Evolutionary conservation across 768 basidiomycete genomes (phyloP), one percentile per base, ranked within the genome.

Genomic region (Serendipita sp.): DNA sequence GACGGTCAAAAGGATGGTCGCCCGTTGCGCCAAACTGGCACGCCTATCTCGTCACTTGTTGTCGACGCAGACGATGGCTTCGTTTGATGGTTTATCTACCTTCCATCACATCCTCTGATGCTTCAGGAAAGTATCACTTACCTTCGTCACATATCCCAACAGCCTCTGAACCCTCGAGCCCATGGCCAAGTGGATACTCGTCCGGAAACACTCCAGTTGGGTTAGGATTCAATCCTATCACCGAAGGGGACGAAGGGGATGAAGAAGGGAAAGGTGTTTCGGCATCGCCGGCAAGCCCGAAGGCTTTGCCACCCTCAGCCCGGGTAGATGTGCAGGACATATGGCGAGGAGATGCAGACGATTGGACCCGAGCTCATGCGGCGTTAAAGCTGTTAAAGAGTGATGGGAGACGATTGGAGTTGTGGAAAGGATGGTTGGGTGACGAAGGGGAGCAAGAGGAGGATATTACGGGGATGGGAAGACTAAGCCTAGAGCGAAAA

Each of bases 71-170:
- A 3, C 53, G 53, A 3, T 58, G 53, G 53, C 30, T 58, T 17
- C n/a, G 53, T 22, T n/a, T 58, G 24, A 58, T 58, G 53, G 53
- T 58, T n/a, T 58, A 58, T 31, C n/a, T 58, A 11, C 53, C 53
- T 3, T 58, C 53, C 9, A 11, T 58, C 3, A 33, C 17, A 9
- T 3, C 53, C 28, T 20, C 53, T 5, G 53, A 58, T 33, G 30
- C n/a, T 9, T 17, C 20, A 3, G 53, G 53, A 26, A 58, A 28
- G 53, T 58, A 3, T 58, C 53, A 58, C 28, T 31, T 24, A 11
- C 53, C 53, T 24, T 3, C n/a, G n/a, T 20, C n/a, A 28, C 53
- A 58, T 31, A 58, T 58, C 31, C 53, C 53, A 3, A 33, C 53
- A 7, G 53, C 53, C 7, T 58, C 53, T 4, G 53, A 58, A 31